Evolutionary conservation across 1,284 basidiomycete species (phyloP), one percentile per base, ranked within the genome.

Genomic region (Apiotrichum siamense): DNA sequence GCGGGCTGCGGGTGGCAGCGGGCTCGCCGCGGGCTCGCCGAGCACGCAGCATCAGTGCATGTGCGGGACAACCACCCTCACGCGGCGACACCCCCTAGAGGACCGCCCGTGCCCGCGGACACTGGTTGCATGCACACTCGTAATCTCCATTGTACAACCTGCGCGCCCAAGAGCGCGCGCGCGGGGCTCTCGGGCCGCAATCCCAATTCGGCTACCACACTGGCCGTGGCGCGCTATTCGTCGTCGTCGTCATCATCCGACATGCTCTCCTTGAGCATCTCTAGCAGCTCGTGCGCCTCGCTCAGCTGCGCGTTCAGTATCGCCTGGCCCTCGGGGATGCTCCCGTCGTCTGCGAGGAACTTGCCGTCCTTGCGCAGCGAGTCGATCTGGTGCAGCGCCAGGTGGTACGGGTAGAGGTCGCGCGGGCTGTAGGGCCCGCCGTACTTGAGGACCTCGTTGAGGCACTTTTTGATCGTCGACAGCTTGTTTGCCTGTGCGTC

Each of bases 371-470:
- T 87, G 44, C 93, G 82, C 77, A 97, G 78, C 1, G 83, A 85
- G 71, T 97, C 94, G 62, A 98, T 94, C 76, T 97, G 93, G 74
- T 93, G 88, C 48, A 97, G 78, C 3, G 92, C 93, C 15, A 97
- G 80, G 76, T 96, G 92, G 76, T 97, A 97, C 23, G 94, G 94
- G 75, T 98, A 98, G 36, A 99, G 78, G 72, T 99, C 94, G 37
- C 92, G 84, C n/a, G 91, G 83, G 57, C 83, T 88, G 72, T 94
- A 97, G 0, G 92, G 88, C 15, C 94, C 94, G 15, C 94, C 94
- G 65, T 94, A 94, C 73, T 97, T 97, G 57, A 88, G 79, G 1
- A 99, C 93, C 75, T 99, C 96, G 67, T 94, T 97, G 53, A 98
- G 79, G 65, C 93, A 97, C 70, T 94, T 97, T 77, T 93, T 94